phyloP scores from a whole-genome alignment of 768 basidiomycete species.

The Amanita polypyramis region DNA sequence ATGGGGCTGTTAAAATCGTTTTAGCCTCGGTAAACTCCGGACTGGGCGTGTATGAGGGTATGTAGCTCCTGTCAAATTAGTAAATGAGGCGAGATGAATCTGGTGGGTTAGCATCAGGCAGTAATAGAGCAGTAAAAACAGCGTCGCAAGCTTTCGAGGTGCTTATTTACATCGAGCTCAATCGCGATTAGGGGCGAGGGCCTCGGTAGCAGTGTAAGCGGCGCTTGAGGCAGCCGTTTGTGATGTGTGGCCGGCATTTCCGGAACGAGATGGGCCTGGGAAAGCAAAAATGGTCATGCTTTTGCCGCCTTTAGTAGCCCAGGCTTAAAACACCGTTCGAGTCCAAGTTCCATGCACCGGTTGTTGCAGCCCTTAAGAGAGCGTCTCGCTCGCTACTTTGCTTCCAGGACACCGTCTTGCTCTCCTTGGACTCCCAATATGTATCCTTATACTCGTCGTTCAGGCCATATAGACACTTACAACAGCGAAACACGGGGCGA shows the following conservation, averaged over 20 bases:
- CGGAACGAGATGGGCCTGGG: slow-evolving; percentile 7
- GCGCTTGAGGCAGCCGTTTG: not conserved
- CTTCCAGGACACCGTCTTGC: slow-evolving; percentile 22
- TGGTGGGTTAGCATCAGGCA: too few relatives aligned
- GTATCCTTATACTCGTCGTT: slow-evolving; percentile 59
- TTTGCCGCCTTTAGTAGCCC: slow-evolving; percentile 6
- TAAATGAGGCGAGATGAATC: too few relatives aligned
- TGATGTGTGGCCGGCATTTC: slow-evolving; percentile 1
- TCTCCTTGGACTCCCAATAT: slow-evolving; percentile 43
- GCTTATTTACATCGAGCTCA: too few relatives aligned
- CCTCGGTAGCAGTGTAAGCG: not conserved
- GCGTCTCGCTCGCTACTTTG: slow-evolving; percentile 17
- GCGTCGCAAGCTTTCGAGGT: too few relatives aligned
- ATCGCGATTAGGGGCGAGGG: not conserved
- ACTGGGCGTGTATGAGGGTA: too few relatives aligned
- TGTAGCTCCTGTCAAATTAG: not conserved
- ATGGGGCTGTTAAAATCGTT: too few relatives aligned
- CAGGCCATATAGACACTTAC: slow-evolving; percentile 59
- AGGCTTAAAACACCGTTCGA: slow-evolving; percentile 6
- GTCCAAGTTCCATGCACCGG: slow-evolving; percentile 14
- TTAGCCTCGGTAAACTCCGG: too few relatives aligned
- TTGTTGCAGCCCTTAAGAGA: slow-evolving; percentile 5
- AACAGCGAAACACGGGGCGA: slow-evolving; percentile 51
- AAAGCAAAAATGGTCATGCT: slow-evolving; percentile 6
- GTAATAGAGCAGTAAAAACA: too few relatives aligned